Percentiles rank a stretch among this genome's conserved stretches.
These are phyloP conservation scores for Syzygium jambos DNA, from an alignment of 345 rosid species.

Conservation along the genomic window DNA sequence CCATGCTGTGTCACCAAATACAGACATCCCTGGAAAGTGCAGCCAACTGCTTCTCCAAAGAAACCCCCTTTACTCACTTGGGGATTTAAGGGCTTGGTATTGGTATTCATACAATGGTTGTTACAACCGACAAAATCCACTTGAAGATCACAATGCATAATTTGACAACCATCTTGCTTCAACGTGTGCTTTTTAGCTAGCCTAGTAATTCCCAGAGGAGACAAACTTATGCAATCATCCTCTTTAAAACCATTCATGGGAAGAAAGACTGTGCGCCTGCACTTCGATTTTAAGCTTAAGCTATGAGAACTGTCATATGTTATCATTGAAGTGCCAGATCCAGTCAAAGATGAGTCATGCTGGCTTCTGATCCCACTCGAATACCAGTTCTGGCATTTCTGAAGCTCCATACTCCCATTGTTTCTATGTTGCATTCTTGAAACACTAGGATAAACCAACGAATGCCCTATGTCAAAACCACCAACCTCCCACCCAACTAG, in stretches of 20 bases:
- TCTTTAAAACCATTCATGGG: constrained; percentile 42
- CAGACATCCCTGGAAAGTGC: constrained; percentile 75
- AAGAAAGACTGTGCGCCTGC: constrained; percentile 47
- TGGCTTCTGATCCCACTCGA: constrained; percentile 17
- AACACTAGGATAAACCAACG: constrained; percentile 14
- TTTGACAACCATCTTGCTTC: constrained; percentile 20
- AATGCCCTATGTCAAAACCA: constrained; percentile 56
- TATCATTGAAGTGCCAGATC: constrained; percentile 40
- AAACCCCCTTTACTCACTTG: constrained; percentile 34
- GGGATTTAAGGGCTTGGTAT: constrained; percentile 11
- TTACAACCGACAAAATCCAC: constrained; percentile 32
- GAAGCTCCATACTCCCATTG: constrained; percentile 11
- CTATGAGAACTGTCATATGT: constrained; percentile 16
- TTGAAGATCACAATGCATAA: constrained; percentile 55
- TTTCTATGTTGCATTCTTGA: background rate
- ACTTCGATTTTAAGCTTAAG: constrained; percentile 23
- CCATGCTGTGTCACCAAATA: constrained; percentile 79
- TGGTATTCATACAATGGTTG: constrained; percentile 41
- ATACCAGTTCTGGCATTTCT: constrained; percentile 15
- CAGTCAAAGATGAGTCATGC: constrained; percentile 31
- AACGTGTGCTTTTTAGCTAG: constrained; percentile 40
- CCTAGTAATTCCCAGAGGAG: constrained; percentile 76
- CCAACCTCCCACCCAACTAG: constrained; percentile 71
- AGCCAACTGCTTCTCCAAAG: constrained; percentile 69
- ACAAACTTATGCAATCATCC: constrained; percentile 65